Base-by-base conservation (phyloP, 306 rosid species). In the Oemleria cerasiformis region DNA sequence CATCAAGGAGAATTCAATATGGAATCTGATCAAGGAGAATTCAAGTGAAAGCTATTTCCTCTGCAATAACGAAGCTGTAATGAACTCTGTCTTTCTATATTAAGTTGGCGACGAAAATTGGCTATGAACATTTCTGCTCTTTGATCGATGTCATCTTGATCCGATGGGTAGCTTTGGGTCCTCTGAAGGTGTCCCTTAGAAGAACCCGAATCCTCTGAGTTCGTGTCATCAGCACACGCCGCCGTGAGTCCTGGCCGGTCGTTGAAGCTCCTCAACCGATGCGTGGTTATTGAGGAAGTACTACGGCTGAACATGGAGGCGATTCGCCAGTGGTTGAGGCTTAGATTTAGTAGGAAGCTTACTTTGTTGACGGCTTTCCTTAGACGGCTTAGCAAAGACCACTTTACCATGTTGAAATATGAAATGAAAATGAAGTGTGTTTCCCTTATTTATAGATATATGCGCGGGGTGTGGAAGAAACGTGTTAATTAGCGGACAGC, bases 41-140 rank as follows among this genome's bases (percentile, higher is more conserved):
- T 36, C 45, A 61, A 39, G 23, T 80, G 63, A 58, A 67, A 88
- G 78, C 90, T 83, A 65, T 68, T 74, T 44, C 63, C 84, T 21
- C 79, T 68, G 54, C 78, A 10, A 61, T 89, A 89, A 1, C 83
- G 86, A 8, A 94, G 85, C 80, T 94, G 82, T 61, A 91, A 72
- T 0, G 95, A 91, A 20, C 89, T 74, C 65, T 94, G 99, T 21
- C 97, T 81, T 66, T 94, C 99, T 16, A 94, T 67, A 67, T 14
- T 79, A 85, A 94, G 96, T 61, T 88, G 96, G 1, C 76, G 79
- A 36, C 87, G 77, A 78, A 94, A 94, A 57, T 88, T 94, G 25
- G 78, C 65, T 1, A 91, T 94, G 49, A 94, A 94, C 72, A 75
- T 77, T 53, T 94, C 99, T 0, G 97, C 88, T 38, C 84, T 88